phyloP scores from a whole-genome alignment of 805 yeast genomes.

The Sporopachydermia lactativora region DNA sequence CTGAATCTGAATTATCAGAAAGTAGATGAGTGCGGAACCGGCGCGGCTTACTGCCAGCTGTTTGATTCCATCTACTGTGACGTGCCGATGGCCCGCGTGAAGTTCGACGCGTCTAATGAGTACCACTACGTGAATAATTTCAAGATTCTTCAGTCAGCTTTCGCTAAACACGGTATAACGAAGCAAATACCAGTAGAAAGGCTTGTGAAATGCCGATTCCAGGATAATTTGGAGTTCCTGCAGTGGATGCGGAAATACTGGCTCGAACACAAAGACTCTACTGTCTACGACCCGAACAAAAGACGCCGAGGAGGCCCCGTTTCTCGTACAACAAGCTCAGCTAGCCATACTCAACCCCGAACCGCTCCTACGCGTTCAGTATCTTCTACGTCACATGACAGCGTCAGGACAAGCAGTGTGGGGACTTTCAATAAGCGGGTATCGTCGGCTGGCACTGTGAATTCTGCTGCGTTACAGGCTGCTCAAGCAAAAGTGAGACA shows the following conservation, averaged over 20 bases:
- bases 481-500: slow-evolving; percentile 26
- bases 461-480: slow-evolving; percentile 20
- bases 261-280: slow-evolving; percentile 59
- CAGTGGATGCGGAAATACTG: slow-evolving; percentile 86
- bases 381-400: background rate
- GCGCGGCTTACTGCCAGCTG: slow-evolving; percentile 89
- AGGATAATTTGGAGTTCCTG: slow-evolving; percentile 84
- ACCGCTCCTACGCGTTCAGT: background rate
- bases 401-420: background rate
- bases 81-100: slow-evolving; percentile 68
- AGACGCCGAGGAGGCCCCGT: slow-evolving; percentile 31
- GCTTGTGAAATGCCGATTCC: slow-evolving; percentile 76
- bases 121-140: slow-evolving; percentile 70
- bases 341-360: slow-evolving; percentile 4
- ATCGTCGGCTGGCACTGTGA: background rate
- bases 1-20: slow-evolving; percentile 52
- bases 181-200: slow-evolving; percentile 70
- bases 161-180: slow-evolving; percentile 54
- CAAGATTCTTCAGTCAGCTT: slow-evolving; percentile 76
- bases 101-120: slow-evolving; percentile 54
- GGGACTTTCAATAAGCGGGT: background rate
- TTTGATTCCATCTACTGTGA: slow-evolving; percentile 77
- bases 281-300: slow-evolving; percentile 53
- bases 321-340: background rate
- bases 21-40: slow-evolving; percentile 90